Percentiles rank a stretch among this genome's conserved stretches.
Evolutionary conservation across 148 eudicot species (phyloP).

Genomic region (Agrostemma githago): DNA sequence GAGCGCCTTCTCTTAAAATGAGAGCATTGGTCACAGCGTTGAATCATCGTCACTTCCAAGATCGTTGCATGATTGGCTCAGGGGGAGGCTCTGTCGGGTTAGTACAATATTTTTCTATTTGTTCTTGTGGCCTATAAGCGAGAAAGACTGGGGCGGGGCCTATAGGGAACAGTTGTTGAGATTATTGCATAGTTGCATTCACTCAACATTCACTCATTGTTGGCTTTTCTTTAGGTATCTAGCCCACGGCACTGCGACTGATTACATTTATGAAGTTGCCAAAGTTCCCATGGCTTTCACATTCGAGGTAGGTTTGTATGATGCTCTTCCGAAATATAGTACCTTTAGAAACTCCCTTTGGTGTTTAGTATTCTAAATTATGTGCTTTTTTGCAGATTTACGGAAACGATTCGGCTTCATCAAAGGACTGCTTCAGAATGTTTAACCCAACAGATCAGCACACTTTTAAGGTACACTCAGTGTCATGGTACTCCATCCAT

Average conservation of each 20-base stretch:
- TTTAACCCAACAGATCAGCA: conserved; percentile 75
- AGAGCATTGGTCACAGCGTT: conserved; percentile 60
- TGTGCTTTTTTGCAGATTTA: conserved; percentile 51
- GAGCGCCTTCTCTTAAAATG: conserved; percentile 53
- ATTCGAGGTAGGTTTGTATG: conserved; percentile 88
- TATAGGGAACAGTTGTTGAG: neutral
- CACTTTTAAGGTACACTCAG: conserved; percentile 61
- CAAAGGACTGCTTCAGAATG: conserved; percentile 92
- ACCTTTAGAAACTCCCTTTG: neutral
- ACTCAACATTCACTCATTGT: no score
- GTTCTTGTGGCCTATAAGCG: neutral
- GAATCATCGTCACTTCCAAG: conserved; percentile 72
- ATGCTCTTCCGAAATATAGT: neutral
- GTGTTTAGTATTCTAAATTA: neutral
- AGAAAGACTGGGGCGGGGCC: neutral
- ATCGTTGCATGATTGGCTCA: conserved; percentile 82
- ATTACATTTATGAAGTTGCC: conserved; percentile 82
- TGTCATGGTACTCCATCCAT: no score
- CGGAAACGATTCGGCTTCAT: conserved; percentile 74
- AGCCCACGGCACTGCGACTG: conserved; percentile 97
- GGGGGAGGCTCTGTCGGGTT: conserved; percentile 99
- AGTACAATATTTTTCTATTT: conserved; percentile 12
- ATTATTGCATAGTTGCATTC: neutral
- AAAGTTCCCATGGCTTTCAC: conserved; percentile 98
- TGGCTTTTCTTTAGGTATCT: conserved; percentile 52